Evolutionary conservation across 2,329 filamentous ascomycete species (phyloP).

Genomic region (Hymenoscyphus fructigenus): DNA sequence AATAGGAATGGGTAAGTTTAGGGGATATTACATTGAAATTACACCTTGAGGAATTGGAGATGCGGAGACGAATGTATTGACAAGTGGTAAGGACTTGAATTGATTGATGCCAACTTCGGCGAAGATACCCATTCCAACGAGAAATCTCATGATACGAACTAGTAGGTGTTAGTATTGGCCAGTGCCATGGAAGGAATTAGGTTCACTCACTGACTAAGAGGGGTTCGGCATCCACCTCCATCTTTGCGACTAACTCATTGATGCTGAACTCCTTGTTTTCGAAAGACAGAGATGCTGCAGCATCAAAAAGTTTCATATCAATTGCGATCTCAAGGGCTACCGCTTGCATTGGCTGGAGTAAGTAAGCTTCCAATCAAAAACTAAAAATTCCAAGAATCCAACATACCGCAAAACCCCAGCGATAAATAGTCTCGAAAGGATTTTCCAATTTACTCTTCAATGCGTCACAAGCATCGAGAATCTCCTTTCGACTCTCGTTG

Average conservation of each 20-base stretch:
- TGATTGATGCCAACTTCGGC: conserved; percentile 8
- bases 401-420: conserved; percentile 6
- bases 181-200: neutral
- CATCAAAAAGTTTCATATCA: conserved; percentile 17
- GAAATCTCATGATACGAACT: conserved; percentile 20
- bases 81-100: conserved; percentile 11
- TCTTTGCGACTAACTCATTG: conserved; percentile 8
- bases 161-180: neutral
- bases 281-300: neutral
- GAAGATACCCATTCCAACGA: conserved; percentile 16
- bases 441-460: conserved; percentile 6
- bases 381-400: neutral
- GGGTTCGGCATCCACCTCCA: conserved; percentile 9
- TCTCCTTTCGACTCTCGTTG: conserved; percentile 1
- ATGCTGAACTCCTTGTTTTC: conserved; percentile 1
- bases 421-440: conserved; percentile 7
- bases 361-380: neutral
- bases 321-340: conserved; percentile 11
- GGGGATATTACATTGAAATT: conserved; percentile 10
- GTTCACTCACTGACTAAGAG: conserved; percentile 7
- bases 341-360: conserved; percentile 5
- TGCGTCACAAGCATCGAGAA: conserved; percentile 6
- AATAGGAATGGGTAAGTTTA: neutral
- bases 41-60: conserved; percentile 10
- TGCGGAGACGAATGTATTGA: conserved; percentile 7